phyloP scores from a whole-genome alignment of 805 yeast genomes.

The Metschnikowia corniflorae region DNA sequence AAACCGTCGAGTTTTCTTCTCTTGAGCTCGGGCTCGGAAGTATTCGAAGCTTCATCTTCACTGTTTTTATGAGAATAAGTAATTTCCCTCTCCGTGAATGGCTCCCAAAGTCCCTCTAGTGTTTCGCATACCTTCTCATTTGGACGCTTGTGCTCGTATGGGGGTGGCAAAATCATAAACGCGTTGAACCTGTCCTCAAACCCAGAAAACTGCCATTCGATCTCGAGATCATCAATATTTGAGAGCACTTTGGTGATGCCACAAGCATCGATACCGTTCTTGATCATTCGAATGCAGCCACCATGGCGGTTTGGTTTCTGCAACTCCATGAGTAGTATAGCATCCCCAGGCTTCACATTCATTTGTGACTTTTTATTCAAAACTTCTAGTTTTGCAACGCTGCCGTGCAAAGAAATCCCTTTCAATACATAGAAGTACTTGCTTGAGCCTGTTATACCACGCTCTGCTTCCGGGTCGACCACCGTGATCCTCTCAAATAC shows the following conservation, averaged over 20 bases:
- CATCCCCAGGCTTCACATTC: slow-evolving; percentile 1
- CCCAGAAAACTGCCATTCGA: slow-evolving; percentile 9
- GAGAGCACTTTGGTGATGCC: slow-evolving; percentile 12
- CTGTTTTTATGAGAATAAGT: no score
- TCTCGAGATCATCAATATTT: neutral
- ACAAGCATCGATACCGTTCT: slow-evolving; percentile 22
- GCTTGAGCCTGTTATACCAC: slow-evolving; percentile 22
- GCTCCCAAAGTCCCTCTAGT: no score
- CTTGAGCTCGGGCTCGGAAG: no score
- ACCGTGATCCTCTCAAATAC: slow-evolving; percentile 14
- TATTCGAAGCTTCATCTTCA: no score
- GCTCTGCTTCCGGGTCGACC: slow-evolving; percentile 11
- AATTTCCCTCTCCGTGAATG: no score
- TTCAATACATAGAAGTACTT: slow-evolving; percentile 27
- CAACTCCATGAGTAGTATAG: slow-evolving; percentile 22
- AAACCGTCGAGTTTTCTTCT: no score
- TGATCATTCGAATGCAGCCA: slow-evolving; percentile 17
- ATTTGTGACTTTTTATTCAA: neutral
- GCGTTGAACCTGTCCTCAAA: slow-evolving; percentile 14
- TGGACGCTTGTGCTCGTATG: no score
- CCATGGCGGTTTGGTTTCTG: slow-evolving; percentile 26
- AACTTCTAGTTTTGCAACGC: slow-evolving; percentile 6
- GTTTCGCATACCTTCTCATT: no score
- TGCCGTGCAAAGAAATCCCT: slow-evolving; percentile 8
- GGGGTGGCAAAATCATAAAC: slow-evolving; percentile 10